Conservation (phyloP, 140 eudicot species). For the Stevia rebaudiana region DNA sequence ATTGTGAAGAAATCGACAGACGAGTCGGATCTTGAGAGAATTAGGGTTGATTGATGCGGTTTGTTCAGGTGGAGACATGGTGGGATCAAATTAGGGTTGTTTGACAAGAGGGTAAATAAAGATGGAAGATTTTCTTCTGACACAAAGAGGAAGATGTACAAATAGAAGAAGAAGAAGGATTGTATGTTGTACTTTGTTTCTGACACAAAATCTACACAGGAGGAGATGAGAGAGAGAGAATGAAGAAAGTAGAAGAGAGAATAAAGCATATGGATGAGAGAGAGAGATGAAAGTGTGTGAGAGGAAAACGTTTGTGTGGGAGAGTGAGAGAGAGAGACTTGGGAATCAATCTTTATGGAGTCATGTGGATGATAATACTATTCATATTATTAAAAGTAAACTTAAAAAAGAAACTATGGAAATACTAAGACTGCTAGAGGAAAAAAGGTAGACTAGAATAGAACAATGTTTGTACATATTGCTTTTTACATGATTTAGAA, state of each 20-base stretch:
- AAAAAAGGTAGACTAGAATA: neutral
- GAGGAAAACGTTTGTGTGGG: neutral
- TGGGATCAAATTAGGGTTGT: constrained; percentile 17
- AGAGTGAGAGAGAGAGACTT: constrained; percentile 25
- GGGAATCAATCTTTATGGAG: constrained; percentile 49
- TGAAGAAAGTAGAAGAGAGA: constrained; percentile 25
- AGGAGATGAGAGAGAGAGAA: constrained; percentile 30
- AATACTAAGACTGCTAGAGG: too few species aligned
- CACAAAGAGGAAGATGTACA: constrained; percentile 45
- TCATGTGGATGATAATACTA: constrained; percentile 4
- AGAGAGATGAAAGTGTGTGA: constrained; percentile 23
- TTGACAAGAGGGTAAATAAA: constrained; percentile 9
- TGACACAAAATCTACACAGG: constrained; percentile 43
- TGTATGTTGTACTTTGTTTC: constrained; percentile 32
- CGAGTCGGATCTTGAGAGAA: constrained; percentile 46
- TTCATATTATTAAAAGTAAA: neutral
- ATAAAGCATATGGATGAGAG: constrained; percentile 32
- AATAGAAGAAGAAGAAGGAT: constrained; percentile 20
- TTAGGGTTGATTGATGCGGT: constrained; percentile 34
- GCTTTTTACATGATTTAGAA: too few species aligned
- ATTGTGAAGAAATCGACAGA: constrained; percentile 50
- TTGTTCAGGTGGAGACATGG: constrained; percentile 26
- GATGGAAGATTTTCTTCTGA: constrained; percentile 59
- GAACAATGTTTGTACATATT: too few species aligned
- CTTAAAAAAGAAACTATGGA: neutral